Evolutionary conservation across 306 rosid genomes (phyloP), one percentile per base, ranked within the genome.

Genomic region (Vigna angularis): DNA sequence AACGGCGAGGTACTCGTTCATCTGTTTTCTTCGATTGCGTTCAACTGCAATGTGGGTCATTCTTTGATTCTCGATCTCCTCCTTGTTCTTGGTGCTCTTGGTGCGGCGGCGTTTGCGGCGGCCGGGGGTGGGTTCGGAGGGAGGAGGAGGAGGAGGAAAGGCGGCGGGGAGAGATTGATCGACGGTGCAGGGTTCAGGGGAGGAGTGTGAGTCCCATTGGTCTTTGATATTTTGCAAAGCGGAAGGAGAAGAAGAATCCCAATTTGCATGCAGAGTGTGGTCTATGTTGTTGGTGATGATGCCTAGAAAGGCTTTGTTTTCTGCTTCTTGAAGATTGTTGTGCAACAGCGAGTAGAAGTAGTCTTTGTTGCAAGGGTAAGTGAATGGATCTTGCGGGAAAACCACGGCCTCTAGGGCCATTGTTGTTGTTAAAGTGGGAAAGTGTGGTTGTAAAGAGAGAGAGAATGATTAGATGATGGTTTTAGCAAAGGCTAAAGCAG

Each of bases 41-140:
- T 94, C 98, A 13, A 94, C 97, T 0, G 89, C 89, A 91, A 94
- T 94, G 93, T 93, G 97, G 26, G 93, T 93, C 92, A 93, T 93
- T 78, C 96, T 83, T 70, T 93, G 93, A 83, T 83, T 90, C 87
- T 94, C 98, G 6, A 94, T 83, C 61, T 92, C 98, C 57, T 90
- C 96, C 53, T 82, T 75, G 85, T 92, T 92, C 70, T 92, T 92
- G 15, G 86, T 44, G 52, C 81, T 82, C 72, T 78, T 86, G 26
- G 87, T 85, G 1, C 90, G 87, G 13, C 90, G 85, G 36, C 98
- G 89, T 75, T 89, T 91, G 17, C 89, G 82, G 9, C 97, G 70
- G 5, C 75, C 70, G 24, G 15, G 26, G 47, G 57, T 2, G 50
- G 73, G 17, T 8, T 38, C 28, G 3, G 70, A 64, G 12, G 76